phyloP scores from a whole-genome alignment of 805 yeast genomes.

The Wickerhamomyces rabaulensis region DNA sequence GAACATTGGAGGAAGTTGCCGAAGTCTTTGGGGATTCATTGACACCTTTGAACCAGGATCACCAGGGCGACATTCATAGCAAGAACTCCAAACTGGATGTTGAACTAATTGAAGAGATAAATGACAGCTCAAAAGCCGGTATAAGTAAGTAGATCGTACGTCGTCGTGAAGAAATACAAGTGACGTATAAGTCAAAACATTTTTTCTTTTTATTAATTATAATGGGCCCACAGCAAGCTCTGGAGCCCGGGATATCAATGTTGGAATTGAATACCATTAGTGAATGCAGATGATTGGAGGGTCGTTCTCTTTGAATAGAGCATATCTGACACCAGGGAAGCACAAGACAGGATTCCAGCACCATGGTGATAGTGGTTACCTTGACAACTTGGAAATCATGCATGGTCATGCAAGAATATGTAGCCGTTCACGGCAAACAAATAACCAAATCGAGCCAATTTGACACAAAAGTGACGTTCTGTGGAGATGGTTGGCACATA shows the following conservation, averaged over 20 bases:
- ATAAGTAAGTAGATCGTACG: too few relatives aligned
- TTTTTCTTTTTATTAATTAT: too few relatives aligned
- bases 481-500: neutral
- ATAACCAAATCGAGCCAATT: neutral
- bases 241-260: neutral
- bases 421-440: slow-evolving; percentile 1
- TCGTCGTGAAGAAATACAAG: too few relatives aligned
- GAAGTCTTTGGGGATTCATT: slow-evolving; percentile 26
- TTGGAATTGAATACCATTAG: neutral
- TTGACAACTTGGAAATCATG: neutral
- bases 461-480: neutral
- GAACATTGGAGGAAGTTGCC: slow-evolving; percentile 34
- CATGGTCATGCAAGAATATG: neutral
- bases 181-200: too few relatives aligned
- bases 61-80: too few relatives aligned
- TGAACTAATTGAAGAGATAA: too few relatives aligned
- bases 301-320: too few relatives aligned
- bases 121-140: too few relatives aligned
- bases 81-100: too few relatives aligned
- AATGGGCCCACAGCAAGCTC: too few relatives aligned
- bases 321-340: too few relatives aligned
- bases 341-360: too few relatives aligned
- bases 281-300: neutral
- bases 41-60: slow-evolving; percentile 3
- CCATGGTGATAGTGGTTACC: neutral